phyloP scores from a whole-genome alignment of 2,329 filamentous ascomycete species.

The Huntiella omanensis region DNA sequence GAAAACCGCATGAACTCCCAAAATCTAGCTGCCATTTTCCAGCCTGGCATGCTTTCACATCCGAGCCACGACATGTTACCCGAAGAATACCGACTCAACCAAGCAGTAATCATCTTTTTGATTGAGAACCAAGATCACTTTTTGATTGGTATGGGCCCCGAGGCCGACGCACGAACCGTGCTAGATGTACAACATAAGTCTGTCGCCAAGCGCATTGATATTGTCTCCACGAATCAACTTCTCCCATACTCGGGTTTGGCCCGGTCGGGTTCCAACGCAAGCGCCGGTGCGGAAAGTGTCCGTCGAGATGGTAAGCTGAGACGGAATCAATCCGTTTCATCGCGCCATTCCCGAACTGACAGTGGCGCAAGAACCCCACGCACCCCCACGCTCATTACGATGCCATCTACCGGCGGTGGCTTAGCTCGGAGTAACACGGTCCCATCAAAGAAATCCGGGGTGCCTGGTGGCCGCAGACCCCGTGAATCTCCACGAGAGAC shows the following conservation, averaged over 20 bases:
- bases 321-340: constrained; percentile 82
- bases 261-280: constrained; percentile 72
- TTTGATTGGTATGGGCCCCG: constrained; percentile 96
- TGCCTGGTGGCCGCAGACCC: constrained; percentile 49
- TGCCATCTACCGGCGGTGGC: constrained; percentile 31
- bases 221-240: constrained; percentile 17
- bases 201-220: constrained; percentile 26
- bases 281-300: constrained; percentile 72
- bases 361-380: constrained; percentile 7
- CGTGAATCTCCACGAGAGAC: constrained; percentile 15
- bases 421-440: constrained; percentile 67
- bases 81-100: constrained; percentile 81
- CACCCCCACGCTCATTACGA: constrained; percentile 21
- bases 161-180: constrained; percentile 65
- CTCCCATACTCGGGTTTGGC: constrained; percentile 22
- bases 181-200: constrained; percentile 46
- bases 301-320: constrained; percentile 62
- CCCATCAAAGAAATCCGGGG: constrained; percentile 67
- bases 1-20: constrained; percentile 92
- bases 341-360: constrained; percentile 27
- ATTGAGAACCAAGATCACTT: constrained; percentile 99
- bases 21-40: constrained; percentile 92
- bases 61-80: constrained; percentile 90
- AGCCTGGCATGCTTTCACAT: constrained; percentile 88
- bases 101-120: constrained; percentile 91